These are phyloP conservation scores for Hypoxylon sp. DNA, from an alignment of 2,329 filamentous ascomycete genomes.

Conservation along the genomic window DNA sequence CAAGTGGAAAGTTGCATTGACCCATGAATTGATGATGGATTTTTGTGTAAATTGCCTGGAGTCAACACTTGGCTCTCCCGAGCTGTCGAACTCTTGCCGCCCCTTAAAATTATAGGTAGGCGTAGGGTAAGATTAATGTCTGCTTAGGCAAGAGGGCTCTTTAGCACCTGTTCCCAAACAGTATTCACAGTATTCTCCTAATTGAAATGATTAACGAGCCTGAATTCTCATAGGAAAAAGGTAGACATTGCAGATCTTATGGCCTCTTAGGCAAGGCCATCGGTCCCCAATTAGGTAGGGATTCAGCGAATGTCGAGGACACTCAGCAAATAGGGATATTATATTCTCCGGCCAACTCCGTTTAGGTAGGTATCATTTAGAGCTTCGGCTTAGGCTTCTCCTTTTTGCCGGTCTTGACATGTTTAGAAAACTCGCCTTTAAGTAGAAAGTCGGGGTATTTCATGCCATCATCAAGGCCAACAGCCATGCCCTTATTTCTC, in stretches of 20 bases:
- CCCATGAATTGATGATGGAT: not conserved
- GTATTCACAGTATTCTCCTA: not conserved
- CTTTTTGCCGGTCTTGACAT: conserved; percentile 59
- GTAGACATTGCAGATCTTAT: not conserved
- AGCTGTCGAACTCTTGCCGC: too few relatives aligned
- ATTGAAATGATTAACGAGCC: not conserved
- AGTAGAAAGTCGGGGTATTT: conserved; percentile 68
- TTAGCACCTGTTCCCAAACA: not conserved
- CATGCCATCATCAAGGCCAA: conserved; percentile 65
- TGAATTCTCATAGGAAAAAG: not conserved
- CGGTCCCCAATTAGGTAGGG: not conserved
- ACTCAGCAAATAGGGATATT: not conserved
- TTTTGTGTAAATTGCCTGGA: not conserved
- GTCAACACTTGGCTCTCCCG: not conserved
- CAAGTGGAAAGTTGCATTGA: not conserved
- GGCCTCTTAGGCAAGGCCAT: not conserved
- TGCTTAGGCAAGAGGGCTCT: not conserved
- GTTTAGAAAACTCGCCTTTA: conserved; percentile 58
- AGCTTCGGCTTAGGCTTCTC: conserved; percentile 62
- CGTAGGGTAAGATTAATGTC: not conserved
- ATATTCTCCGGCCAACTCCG: not conserved
- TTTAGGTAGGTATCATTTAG: conserved; percentile 42
- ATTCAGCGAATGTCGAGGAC: not conserved
- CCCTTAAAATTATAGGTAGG: not conserved
- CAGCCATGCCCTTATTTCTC: conserved; percentile 64